Base-by-base conservation (phyloP, 805 yeast genomes). In the Candida ipomoeae region DNA sequence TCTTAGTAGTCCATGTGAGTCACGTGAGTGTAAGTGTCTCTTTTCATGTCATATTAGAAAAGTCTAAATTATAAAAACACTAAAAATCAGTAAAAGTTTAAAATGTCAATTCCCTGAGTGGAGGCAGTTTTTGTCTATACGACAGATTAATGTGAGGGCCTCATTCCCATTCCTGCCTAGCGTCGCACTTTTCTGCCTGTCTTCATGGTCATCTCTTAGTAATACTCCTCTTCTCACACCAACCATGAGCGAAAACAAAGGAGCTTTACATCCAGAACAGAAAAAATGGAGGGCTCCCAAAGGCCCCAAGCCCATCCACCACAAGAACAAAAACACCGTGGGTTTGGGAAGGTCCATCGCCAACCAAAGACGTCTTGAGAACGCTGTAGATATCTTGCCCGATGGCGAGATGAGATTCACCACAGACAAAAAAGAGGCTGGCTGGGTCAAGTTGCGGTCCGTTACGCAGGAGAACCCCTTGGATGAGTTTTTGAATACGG, bases 401-500 rank as follows among this genome's bases (percentile, higher is more conserved):
- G 94, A 86, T 71, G 96, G 95, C 57, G 95, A 87, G 62, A 79
- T 88, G 81, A 76, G 96, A 61, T 90, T 89, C 67, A 87, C 96
- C 17, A 89, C 96, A 0, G 86, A 83, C 55, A 85, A 84, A 58
- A 87, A 82, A 58, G 95, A 89, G 63, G 95, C 89, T 13, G 80
- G 78, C 54, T 89, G 96, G 95, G 95, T 88, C 46, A 89, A 90
- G 56, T 72, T 94, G 62, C 81, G 94, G 65, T 90, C 97, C 2
- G 95, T 94, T 14, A 94, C 98, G 0, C 98, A 94, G 62, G 98
- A 94, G 66, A 82, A 86, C 58, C 85, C 97, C 1, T 70, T 94
- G 50, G 98, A 94, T 69, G 99, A 94, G 70, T 91, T 94, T 67
- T 79, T 94, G 62, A 86, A 84, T 62, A 92, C 97, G 6, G 99